Evolutionary conservation across 768 basidiomycete genomes (phyloP).

Genomic region (Epithele typhae): DNA sequence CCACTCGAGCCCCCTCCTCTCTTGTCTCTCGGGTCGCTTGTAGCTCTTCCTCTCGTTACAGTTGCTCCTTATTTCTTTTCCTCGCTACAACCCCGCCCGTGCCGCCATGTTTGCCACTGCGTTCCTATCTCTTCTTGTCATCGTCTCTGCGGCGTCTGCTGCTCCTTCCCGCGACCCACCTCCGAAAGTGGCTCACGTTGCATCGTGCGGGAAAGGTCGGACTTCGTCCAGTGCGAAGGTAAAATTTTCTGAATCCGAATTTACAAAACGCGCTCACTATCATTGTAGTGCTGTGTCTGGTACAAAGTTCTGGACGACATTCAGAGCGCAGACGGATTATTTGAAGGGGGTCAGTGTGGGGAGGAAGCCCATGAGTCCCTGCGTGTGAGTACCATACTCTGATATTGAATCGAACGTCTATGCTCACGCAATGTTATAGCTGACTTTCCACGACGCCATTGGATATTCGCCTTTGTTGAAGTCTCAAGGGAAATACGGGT

Average conservation of each 20-base stretch:
- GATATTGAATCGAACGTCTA: too few species aligned
- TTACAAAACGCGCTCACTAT: too few species aligned
- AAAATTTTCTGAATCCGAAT: not conserved
- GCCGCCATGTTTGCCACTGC: too few species aligned
- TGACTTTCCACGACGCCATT: constrained; percentile 21
- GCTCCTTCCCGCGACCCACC: too few species aligned
- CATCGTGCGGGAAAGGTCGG: constrained; percentile 5
- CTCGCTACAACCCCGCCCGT: too few species aligned
- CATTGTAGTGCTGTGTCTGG: not conserved
- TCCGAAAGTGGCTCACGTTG: not conserved
- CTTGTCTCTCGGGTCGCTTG: not conserved
- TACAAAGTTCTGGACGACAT: constrained; percentile 37
- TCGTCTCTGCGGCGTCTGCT: too few species aligned
- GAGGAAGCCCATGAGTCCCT: not conserved
- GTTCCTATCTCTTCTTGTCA: too few species aligned
- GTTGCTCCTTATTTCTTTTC: too few species aligned
- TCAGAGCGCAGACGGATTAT: constrained; percentile 13
- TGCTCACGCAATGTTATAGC: too few species aligned
- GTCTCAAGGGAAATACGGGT: constrained; percentile 1
- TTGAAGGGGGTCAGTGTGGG: constrained; percentile 33
- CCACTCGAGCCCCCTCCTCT: too few species aligned
- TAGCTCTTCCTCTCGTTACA: not conserved
- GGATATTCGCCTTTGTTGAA: constrained; percentile 7
- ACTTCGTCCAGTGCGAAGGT: constrained; percentile 7
- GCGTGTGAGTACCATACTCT: too few species aligned